These are phyloP conservation scores for Boletus rufocinnamomeus DNA, from an alignment of 768 basidiomycete species.

Conservation along the genomic window DNA sequence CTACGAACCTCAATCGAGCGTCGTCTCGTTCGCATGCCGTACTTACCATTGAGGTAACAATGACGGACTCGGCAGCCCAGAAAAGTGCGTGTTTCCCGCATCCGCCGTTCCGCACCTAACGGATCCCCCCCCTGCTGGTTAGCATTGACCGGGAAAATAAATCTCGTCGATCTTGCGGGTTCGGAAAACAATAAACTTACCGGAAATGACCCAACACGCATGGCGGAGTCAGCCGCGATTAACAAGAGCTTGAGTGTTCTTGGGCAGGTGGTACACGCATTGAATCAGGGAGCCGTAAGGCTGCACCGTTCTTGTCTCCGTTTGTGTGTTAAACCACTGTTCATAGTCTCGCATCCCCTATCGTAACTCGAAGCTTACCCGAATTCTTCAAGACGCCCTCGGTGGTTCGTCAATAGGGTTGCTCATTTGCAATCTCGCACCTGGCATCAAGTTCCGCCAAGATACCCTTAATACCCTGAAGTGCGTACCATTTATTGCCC, in stretches of 20 bases:
- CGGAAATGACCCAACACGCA: constrained; percentile 83
- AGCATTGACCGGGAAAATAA: constrained; percentile 78
- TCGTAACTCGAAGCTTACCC: constrained; percentile 85
- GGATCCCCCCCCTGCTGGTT: background rate
- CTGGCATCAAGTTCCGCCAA: constrained; percentile 77
- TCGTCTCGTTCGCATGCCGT: constrained; percentile 92
- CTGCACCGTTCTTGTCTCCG: background rate
- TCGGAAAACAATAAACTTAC: constrained; percentile 93
- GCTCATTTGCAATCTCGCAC: constrained; percentile 85
- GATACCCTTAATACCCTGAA: constrained; percentile 93
- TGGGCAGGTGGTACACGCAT: constrained; percentile 84
- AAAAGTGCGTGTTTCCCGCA: constrained; percentile 46
- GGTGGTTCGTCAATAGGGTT: constrained; percentile 80
- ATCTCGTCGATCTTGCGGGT: constrained; percentile 87
- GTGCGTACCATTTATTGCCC: constrained; percentile 40
- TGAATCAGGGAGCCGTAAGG: constrained; percentile 69
- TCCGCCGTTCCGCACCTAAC: background rate
- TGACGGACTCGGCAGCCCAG: constrained; percentile 53
- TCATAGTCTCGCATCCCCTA: constrained; percentile 78
- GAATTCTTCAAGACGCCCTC: constrained; percentile 88
- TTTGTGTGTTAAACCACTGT: constrained; percentile 10
- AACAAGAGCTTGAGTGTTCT: constrained; percentile 87
- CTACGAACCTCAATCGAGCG: constrained; percentile 80
- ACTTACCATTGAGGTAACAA: constrained; percentile 68
- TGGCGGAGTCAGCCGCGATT: constrained; percentile 87